Evolutionary conservation across 192 early-diverging fungal species (phyloP).

Genomic region (Rhizophagus sp.): DNA sequence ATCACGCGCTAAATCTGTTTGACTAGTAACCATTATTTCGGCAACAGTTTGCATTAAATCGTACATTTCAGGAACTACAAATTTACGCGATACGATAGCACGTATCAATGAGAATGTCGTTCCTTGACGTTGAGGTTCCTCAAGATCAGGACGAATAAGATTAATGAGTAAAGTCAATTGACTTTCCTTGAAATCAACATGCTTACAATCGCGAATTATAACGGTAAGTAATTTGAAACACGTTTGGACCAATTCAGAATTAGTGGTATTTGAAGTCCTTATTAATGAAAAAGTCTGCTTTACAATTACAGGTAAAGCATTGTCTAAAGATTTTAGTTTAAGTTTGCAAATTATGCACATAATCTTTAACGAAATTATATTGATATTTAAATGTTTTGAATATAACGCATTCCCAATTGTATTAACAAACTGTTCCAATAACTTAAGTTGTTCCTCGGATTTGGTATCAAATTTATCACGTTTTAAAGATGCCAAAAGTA

Average conservation of each 20-base stretch:
- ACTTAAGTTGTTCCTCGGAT: constrained; percentile 58
- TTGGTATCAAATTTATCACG: constrained; percentile 58
- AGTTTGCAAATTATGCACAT: constrained; percentile 71
- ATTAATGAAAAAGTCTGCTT: constrained; percentile 80
- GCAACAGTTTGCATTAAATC: constrained; percentile 87
- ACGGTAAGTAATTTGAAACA: constrained; percentile 83
- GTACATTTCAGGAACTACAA: constrained; percentile 88
- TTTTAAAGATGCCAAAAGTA: constrained; percentile 72
- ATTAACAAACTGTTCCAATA: constrained; percentile 82
- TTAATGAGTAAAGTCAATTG: constrained; percentile 81
- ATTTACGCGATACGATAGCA: constrained; percentile 82
- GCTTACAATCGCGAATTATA: constrained; percentile 75
- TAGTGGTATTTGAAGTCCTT: constrained; percentile 58
- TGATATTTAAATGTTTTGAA: constrained; percentile 75
- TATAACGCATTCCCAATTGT: constrained; percentile 81
- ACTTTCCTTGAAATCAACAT: constrained; percentile 64
- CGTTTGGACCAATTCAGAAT: constrained; percentile 71
- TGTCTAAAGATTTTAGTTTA: constrained; percentile 69
- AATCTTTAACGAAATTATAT: constrained; percentile 68
- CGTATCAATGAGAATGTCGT: constrained; percentile 86
- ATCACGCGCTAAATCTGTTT: constrained; percentile 75
- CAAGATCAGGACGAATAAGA: constrained; percentile 85
- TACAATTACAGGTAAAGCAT: constrained; percentile 70
- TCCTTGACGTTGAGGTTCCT: constrained; percentile 81
- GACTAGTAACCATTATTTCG: constrained; percentile 85